phyloP scores from a whole-genome alignment of 169 alveolate genomes.

The Ichthyophthirius multifiliis region DNA sequence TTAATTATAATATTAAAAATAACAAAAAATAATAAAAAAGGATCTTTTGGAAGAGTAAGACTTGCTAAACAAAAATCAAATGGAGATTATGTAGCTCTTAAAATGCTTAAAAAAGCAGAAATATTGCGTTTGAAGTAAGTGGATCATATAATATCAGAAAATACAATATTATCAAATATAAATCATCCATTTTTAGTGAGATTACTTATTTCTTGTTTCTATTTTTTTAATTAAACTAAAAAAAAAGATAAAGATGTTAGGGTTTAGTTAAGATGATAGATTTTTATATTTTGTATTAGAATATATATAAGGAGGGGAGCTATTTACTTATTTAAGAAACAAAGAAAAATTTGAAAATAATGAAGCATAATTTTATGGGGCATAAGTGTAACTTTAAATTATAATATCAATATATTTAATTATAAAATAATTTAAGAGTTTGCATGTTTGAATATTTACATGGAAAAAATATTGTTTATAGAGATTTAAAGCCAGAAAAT shows the following conservation, averaged over 20 bases:
- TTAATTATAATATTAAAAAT: no score
- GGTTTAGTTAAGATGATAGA: slow-evolving; percentile 73
- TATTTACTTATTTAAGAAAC: slow-evolving; percentile 62
- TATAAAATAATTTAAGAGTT: slow-evolving; percentile 89
- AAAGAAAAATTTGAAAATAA: slow-evolving; percentile 59
- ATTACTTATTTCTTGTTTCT: not conserved
- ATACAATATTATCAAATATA: slow-evolving; percentile 53
- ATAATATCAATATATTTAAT: slow-evolving; percentile 95
- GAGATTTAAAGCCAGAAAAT: slow-evolving; percentile 74
- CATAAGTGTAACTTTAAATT: slow-evolving; percentile 44
- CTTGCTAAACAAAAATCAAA: slow-evolving; percentile 56
- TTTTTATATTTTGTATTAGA: slow-evolving; percentile 71
- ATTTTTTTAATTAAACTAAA: not conserved
- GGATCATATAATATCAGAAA: slow-evolving; percentile 55
- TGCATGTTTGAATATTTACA: slow-evolving; percentile 81
- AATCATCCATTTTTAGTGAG: slow-evolving; percentile 66
- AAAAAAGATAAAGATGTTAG: slow-evolving; percentile 51
- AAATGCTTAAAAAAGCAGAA: slow-evolving; percentile 63
- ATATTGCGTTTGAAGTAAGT: slow-evolving; percentile 61
- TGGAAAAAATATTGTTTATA: slow-evolving; percentile 65
- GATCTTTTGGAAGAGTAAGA: slow-evolving; percentile 59
- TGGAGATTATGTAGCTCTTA: slow-evolving; percentile 60
- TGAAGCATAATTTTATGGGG: slow-evolving; percentile 45
- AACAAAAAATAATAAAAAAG: no score
- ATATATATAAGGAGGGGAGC: slow-evolving; percentile 80